Base-by-base conservation (phyloP, 257 asterid genomes). In the Verbascum thapsus region DNA sequence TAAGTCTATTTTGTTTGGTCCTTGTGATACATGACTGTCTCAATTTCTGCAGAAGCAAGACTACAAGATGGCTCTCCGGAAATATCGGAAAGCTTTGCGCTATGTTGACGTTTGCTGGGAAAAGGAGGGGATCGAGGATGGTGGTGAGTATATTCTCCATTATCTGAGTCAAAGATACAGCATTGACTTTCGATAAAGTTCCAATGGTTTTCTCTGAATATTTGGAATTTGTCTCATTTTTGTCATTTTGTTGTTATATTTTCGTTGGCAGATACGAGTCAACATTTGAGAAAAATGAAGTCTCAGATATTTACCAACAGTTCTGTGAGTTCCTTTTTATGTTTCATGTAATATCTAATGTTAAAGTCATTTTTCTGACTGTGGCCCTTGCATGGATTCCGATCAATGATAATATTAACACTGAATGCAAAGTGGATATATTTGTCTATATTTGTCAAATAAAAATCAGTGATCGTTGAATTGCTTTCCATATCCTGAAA, bases 61-160 rank as follows among this genome's bases (percentile, higher is more conserved):
- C 83, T 90, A 89, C 74, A 90, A 86, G 78, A 89, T 90, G 99
- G 96, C 99, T 64, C 87, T 94, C 12, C 79, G 94, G 65, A 94
- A 94, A 78, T 94, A 94, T 64, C 81, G 95, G 6, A 94, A 94
- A 87, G 97, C 99, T 70, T 70, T 94, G 76, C 96, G 97, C 53
- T 94, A 85, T 77, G 70, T 94, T 81, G 99, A 94, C 69, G 75
- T 81, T 51, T 82, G 95, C 82, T 94, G 99, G 99, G 99, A 94
- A 51, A 94, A 94, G 77, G 99, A 94, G 11, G 97, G 85, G 71
- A 88, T 94, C 37, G 95, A 94, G 67, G 88, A 89, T 85, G 99
- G 99, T 78, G 64, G 45, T 53, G 45, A 30, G 48, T 42, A n/a
- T n/a, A n/a, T n/a, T n/a, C n/a, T n/a, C n/a, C n/a, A n/a, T n/a